Conservation (phyloP, 2,329 filamentous ascomycete genomes). For the Neonectria coccinea region DNA sequence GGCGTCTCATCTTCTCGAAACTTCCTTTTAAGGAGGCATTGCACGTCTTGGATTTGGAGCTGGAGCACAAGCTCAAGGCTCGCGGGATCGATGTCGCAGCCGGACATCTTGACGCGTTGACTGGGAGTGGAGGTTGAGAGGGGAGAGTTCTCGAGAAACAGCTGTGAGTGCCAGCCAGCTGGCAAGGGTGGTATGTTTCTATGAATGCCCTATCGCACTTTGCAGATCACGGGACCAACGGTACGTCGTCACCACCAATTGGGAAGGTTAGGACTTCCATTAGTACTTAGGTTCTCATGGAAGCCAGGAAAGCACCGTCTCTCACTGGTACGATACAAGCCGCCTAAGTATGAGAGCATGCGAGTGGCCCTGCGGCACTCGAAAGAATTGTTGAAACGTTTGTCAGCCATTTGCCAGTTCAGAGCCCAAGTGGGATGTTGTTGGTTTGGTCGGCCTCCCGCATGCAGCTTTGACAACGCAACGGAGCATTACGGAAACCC, state of each 20-base stretch:
- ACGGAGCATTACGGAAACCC: background rate
- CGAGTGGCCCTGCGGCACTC: background rate
- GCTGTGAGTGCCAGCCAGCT: no score
- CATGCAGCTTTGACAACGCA: background rate
- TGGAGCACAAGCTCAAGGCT: background rate
- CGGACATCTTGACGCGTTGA: background rate
- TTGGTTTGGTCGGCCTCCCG: slow-evolving; percentile 4
- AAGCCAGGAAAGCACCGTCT: no score
- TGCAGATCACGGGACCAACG: no score
- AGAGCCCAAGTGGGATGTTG: background rate
- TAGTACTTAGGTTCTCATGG: no score
- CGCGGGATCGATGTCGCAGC: background rate
- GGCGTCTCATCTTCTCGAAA: background rate
- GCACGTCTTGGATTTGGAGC: background rate
- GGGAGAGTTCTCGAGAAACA: no score
- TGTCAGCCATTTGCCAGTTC: background rate
- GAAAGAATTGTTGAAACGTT: background rate
- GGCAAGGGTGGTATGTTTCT: no score
- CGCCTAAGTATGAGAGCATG: no score
- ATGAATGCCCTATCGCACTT: no score
- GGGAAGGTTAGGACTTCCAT: no score
- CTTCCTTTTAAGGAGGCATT: background rate
- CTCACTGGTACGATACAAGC: no score
- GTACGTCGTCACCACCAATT: no score
- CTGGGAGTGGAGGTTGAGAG: no score